phyloP scores from a whole-genome alignment of 2,329 filamentous ascomycete genomes.

The Xylariomycetidae sp. region DNA sequence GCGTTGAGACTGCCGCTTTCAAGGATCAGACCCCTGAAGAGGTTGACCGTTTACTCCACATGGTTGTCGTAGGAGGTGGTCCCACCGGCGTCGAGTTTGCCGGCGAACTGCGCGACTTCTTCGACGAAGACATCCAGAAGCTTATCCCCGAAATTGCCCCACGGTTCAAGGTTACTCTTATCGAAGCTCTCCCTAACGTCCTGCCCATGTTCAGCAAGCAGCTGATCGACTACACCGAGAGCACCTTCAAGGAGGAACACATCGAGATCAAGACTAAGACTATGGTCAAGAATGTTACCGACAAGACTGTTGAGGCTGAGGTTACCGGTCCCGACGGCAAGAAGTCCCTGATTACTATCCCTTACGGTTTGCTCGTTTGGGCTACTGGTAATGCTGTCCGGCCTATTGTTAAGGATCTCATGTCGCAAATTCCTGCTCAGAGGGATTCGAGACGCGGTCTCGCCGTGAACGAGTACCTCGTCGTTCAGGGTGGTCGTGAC shows the following conservation, averaged over 20 bases:
- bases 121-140: conserved; percentile 96
- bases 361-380: conserved; percentile 96
- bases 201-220: conserved; percentile 99
- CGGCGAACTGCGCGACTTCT: conserved; percentile 97
- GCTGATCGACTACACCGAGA: conserved; percentile 98
- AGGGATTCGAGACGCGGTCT: conserved; percentile 92
- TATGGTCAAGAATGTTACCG: conserved; percentile 95
- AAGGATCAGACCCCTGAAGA: conserved; percentile 90
- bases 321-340: conserved; percentile 74
- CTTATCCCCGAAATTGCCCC: conserved; percentile 93
- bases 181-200: conserved; percentile 94
- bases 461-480: conserved; percentile 96
- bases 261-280: conserved; percentile 98
- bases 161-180: conserved; percentile 94
- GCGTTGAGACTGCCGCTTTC: conserved; percentile 96
- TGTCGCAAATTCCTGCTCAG: conserved; percentile 87
- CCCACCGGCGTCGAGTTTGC: conserved; percentile 98
- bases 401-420: conserved; percentile 84
- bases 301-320: conserved; percentile 89
- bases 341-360: conserved; percentile 77
- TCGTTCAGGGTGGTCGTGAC: conserved; percentile 94
- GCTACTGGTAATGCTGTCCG: conserved; percentile 95
- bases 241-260: conserved; percentile 97
- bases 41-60: conserved; percentile 90
- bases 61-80: conserved; percentile 92